Evolutionary conservation across 2,329 filamentous ascomycete genomes (phyloP).

Genomic region (Penicillium griseofulvum): DNA sequence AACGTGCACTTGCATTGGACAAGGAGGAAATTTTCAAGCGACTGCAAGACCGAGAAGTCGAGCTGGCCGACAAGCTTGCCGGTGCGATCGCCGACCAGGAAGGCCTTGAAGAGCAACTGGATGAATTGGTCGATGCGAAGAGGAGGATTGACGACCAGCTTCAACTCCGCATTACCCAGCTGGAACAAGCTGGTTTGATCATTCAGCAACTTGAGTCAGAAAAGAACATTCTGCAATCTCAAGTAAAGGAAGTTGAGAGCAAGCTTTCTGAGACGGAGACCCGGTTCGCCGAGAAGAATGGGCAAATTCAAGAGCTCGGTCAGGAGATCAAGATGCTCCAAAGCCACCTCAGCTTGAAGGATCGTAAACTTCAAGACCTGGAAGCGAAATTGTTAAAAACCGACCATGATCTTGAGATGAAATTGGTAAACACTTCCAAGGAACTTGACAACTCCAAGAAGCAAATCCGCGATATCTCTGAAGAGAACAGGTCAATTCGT

Average conservation of each 20-base stretch:
- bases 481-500: conserved; percentile 79
- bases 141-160: conserved; percentile 84
- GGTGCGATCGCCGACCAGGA: conserved; percentile 94
- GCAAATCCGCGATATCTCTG: conserved; percentile 71
- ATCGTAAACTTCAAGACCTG: conserved; percentile 83
- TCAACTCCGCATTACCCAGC: conserved; percentile 71
- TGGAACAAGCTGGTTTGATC: conserved; percentile 87
- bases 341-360: conserved; percentile 84
- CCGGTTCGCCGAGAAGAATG: conserved; percentile 69
- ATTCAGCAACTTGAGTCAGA: conserved; percentile 84
- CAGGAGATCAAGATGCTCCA: conserved; percentile 89
- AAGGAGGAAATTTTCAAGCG: conserved; percentile 99
- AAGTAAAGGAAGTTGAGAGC: conserved; percentile 66
- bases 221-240: conserved; percentile 69
- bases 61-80: conserved; percentile 88
- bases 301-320: conserved; percentile 71
- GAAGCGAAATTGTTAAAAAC: conserved; percentile 79
- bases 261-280: conserved; percentile 69
- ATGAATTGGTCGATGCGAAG: conserved; percentile 83
- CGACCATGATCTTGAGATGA: conserved; percentile 86
- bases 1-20: conserved; percentile 89
- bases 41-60: conserved; percentile 85
- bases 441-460: conserved; percentile 72
- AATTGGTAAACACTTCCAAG: conserved; percentile 73
- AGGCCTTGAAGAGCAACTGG: conserved; percentile 86